These are phyloP conservation scores for Macadamia tetraphylla DNA, from an alignment of 164 flowering plant genomes.

Conservation along the genomic window DNA sequence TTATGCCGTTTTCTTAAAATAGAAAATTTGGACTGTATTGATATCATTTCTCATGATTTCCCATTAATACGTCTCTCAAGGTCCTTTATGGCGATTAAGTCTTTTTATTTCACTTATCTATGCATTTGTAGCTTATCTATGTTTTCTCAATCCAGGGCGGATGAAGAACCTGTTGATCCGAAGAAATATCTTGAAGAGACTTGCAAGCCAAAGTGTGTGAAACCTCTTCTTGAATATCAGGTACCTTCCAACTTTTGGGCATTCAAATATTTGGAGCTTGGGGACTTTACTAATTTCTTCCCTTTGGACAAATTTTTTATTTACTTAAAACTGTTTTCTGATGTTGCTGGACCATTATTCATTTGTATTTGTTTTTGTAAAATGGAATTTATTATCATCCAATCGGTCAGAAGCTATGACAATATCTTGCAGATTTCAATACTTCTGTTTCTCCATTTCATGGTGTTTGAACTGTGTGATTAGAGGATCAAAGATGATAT, in stretches of 20 bases:
- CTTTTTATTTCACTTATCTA: not conserved
- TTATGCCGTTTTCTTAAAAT: not conserved
- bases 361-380: too few species aligned
- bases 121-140: too few species aligned
- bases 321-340: too few species aligned
- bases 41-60: not conserved
- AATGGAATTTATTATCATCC: too few species aligned
- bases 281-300: too few species aligned
- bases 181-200: constrained; percentile 57
- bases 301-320: too few species aligned
- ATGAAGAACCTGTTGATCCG: constrained; percentile 52
- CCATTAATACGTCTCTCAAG: not conserved
- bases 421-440: too few species aligned
- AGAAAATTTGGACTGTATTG: not conserved
- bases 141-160: constrained; percentile 32
- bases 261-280: not conserved
- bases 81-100: not conserved
- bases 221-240: constrained; percentile 49
- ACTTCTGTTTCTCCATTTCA: too few species aligned
- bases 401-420: too few species aligned
- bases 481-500: too few species aligned
- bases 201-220: constrained; percentile 67
- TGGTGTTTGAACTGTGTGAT: too few species aligned
- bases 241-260: constrained; percentile 14
- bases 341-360: too few species aligned